Conservation (phyloP, 768 basidiomycete genomes). For the Pleurotus giganteus region DNA sequence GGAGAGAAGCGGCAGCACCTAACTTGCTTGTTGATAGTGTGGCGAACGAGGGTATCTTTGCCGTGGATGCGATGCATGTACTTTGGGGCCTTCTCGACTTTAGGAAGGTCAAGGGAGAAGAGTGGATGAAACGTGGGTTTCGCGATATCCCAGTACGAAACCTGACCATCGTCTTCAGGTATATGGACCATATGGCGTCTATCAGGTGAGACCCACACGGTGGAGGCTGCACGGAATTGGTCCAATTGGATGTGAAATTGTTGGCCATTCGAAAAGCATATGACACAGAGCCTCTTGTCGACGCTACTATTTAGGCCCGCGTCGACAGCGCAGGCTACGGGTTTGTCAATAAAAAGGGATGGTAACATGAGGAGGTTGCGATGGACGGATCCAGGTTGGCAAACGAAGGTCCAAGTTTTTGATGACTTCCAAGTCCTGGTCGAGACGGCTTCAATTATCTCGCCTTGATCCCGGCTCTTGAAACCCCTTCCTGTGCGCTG, state of each 20-base stretch:
- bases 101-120: not conserved
- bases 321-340: not conserved
- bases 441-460: not conserved
- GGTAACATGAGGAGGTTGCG: not conserved
- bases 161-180: not conserved
- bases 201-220: not conserved
- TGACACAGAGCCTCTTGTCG: not conserved
- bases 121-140: not conserved
- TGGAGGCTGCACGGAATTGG: not conserved
- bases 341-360: not conserved
- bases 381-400: not conserved
- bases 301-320: not conserved
- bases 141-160: not conserved
- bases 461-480: not conserved
- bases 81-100: not conserved
- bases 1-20: not conserved
- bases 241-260: constrained; percentile 1
- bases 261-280: not conserved
- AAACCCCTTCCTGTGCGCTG: not conserved
- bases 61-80: not conserved
- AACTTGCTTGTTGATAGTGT: not conserved
- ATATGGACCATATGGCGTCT: not conserved
- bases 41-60: not conserved
- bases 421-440: not conserved
- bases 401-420: not conserved